Percentiles rank a stretch among this genome's conserved stretches.
phyloP scores from a whole-genome alignment of 208 protist species.

The Phytomonas serpens region DNA sequence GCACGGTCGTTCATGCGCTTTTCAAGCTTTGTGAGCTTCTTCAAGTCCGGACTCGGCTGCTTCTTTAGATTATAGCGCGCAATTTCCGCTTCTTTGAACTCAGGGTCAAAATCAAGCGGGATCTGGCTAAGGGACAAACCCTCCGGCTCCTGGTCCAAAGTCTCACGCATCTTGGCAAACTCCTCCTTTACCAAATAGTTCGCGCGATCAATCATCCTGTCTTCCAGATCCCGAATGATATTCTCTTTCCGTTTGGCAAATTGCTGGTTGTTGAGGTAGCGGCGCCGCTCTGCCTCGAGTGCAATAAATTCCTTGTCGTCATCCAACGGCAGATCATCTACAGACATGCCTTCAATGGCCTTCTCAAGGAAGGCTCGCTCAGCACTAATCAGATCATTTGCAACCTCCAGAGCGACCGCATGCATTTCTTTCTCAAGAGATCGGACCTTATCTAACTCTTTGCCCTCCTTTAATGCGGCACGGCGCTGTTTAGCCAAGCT shows the following conservation, averaged over 20 bases:
- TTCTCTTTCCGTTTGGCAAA: conserved; percentile 57
- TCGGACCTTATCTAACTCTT: conserved; percentile 11
- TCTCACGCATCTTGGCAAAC: conserved; percentile 45
- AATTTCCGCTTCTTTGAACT: conserved; percentile 74
- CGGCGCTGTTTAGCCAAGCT: conserved; percentile 47
- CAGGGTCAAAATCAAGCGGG: conserved; percentile 59
- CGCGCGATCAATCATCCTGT: conserved; percentile 58
- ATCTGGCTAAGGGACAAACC: conserved; percentile 58
- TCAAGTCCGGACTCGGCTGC: conserved; percentile 32
- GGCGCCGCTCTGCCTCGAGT: conserved; percentile 64
- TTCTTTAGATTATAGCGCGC: conserved; percentile 54
- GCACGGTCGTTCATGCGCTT: conserved; percentile 59
- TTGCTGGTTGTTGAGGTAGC: conserved; percentile 43
- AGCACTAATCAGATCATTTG: conserved; percentile 49
- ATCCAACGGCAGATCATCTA: conserved; percentile 70
- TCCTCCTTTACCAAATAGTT: conserved; percentile 51
- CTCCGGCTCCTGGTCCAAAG: conserved; percentile 59
- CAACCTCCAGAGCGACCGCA: conserved; percentile 39
- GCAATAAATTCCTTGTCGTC: conserved; percentile 58
- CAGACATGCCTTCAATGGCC: conserved; percentile 64
- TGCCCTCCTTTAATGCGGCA: conserved; percentile 13
- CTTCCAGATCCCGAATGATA: conserved; percentile 55
- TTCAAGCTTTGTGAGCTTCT: conserved; percentile 23
- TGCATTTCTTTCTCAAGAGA: conserved; percentile 54
- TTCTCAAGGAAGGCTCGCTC: conserved; percentile 71